phyloP scores from a whole-genome alignment of 768 basidiomycete genomes.

The Serendipita sp. region DNA sequence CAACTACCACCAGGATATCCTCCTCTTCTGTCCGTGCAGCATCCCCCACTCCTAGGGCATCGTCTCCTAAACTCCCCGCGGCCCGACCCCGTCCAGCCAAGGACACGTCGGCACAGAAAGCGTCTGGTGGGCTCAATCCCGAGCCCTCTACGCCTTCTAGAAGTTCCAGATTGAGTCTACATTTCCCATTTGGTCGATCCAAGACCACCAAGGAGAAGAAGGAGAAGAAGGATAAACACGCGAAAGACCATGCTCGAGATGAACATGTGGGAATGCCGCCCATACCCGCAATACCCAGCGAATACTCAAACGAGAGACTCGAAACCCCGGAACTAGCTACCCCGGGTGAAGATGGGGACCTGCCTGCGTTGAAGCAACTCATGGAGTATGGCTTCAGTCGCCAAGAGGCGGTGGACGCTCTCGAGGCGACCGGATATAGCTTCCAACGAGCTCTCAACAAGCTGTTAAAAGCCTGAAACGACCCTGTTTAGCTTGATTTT shows the following conservation, averaged over 20 bases:
- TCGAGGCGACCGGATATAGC: conserved; percentile 76
- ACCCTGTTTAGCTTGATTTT: not conserved
- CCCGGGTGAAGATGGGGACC: conserved; percentile 52
- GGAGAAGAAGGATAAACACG: conserved; percentile 23
- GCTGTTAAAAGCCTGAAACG: conserved; percentile 31
- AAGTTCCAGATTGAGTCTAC: conserved; percentile 64
- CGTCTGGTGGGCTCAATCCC: conserved; percentile 33
- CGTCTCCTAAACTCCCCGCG: conserved; percentile 44
- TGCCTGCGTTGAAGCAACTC: conserved; percentile 61
- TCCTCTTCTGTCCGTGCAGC: conserved; percentile 10
- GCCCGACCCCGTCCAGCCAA: conserved; percentile 41
- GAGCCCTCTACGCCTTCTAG: conserved; percentile 19
- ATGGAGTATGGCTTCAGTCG: conserved; percentile 86
- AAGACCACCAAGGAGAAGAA: conserved; percentile 20
- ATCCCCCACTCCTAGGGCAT: conserved; percentile 35
- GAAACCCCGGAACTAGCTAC: conserved; percentile 24
- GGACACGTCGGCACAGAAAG: conserved; percentile 36
- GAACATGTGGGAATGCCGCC: conserved; percentile 20
- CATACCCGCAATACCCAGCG: conserved; percentile 19
- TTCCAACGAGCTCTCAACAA: conserved; percentile 64
- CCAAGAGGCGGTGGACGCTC: conserved; percentile 59
- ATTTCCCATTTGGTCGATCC: conserved; percentile 53
- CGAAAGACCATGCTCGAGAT: conserved; percentile 6
- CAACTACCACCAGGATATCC: not conserved
- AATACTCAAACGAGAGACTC: conserved; percentile 30